Evolutionary conservation across 2,329 filamentous ascomycete genomes (phyloP), one percentile per base, ranked within the genome.

Genomic region (Colletotrichum lentis): DNA sequence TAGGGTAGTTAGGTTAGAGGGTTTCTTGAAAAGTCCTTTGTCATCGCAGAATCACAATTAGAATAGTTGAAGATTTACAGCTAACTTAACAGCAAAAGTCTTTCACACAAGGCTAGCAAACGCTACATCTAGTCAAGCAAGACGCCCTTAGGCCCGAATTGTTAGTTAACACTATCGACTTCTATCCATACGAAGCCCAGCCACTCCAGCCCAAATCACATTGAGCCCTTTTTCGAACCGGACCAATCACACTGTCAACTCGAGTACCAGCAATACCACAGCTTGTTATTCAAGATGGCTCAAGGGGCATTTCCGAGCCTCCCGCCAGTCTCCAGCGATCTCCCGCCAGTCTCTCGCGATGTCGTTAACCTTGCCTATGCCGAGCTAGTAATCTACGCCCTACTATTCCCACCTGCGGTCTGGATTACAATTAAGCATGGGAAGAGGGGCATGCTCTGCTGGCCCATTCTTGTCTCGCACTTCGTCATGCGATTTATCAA

Each of bases 381-480:
- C 0, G 72, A 73, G 35, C 59, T 73, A 5, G 73, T 65, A 24
- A 69, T 76, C 5, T 72, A 73, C 31, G 70, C 35, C 5, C 43
- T 72, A 2, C 55, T 75, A 5, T 60, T 75, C 37, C 54, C 70
- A 3, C 69, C 71, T 1, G 62, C 70, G 0, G 18, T 71, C 7
- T 75, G 67, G 62, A 69, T 76, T 18, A 68, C 73, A 1, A 76
- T 70, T 71, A 75, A 73, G 39, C 74, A 76, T 61, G 75, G 75
- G 16, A 76, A 75, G 47, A 53, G 69, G 1, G 75, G 75, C 24
- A 75, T 76, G 71, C 72, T 74, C 22, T 76, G 74, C 68, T 76
- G 75, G 75, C 73, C 74, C 3, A 75, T 76, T 27, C 73, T 74
- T 14, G 14, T 73, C 3, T 72, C 71, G 1, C 73, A 72, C 50